Evolutionary conservation across 1,284 basidiomycete species (phyloP), one percentile per base, ranked within the genome.

Genomic region (Baeospora myosura): DNA sequence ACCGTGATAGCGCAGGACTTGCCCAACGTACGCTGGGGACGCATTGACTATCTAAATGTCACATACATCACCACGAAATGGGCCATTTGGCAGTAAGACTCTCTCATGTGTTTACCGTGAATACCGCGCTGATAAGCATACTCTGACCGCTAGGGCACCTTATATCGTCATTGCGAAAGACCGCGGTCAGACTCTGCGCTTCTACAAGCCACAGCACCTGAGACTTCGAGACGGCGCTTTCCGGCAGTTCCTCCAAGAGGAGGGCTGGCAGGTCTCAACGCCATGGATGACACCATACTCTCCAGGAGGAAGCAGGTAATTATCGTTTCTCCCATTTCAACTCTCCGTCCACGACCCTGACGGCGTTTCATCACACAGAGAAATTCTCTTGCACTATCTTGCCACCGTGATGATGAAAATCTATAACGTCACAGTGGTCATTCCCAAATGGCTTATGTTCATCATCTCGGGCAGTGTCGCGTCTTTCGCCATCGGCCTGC

Each of bases 31-130:
- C 76, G 74, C 41, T 89, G 81, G 73, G 86, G 75, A 38, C 77
- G 87, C 44, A 78, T 89, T 44, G 84, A 89, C 63, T 89, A 89
- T 58, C 62, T 88, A 49, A 79, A 83, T 47, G 87, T 88, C 47
- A 89, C 87, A 2, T 63, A 68, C 41, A 59, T 89, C 49, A 89
- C 86, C 32, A 88, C 85, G 3, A 85, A 83, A 55, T 89, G 86
- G 86, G 68, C 56, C 30, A 60, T 89, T 39, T 89, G 87, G 87
- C 72, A 75, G 87, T 88, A 56, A 48, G 81, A 62, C 35, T 24
- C 49, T 41, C 12, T 11, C 51, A 16, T 24, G 14, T 41, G 29
- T 11, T 30, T 8, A 20, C 32, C 24, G 29, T 42, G 5, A 8
- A 36, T 33, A 30, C 30, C 32, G 23, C 40, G 43, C 6, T 51